Base-by-base conservation (phyloP, 768 basidiomycete genomes). In the Leucocoprinus sp. region DNA sequence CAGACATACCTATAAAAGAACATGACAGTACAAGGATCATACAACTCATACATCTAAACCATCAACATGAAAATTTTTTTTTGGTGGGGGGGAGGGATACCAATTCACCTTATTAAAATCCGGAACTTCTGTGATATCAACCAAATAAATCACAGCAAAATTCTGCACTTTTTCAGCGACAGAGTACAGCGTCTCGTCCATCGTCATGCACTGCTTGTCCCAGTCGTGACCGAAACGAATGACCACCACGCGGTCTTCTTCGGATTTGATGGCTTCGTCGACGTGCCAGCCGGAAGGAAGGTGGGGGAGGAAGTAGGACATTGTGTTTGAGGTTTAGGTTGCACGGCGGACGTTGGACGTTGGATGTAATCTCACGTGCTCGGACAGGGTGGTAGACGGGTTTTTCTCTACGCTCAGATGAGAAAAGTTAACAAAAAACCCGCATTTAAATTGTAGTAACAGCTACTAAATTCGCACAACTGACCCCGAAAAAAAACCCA, bases 1-100 rank as follows among this genome's bases (percentile, higher is more conserved):
- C 4, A n/a, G 17, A 23, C 84, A 34, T 54, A 93, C 92, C 92
- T 82, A 65, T 95, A 96, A 70, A 96, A 95, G 73, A 96, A 95
- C 92, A 95, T 96, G 54, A 95, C 87, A 3, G 95, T 95, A 62
- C 92, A 96, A 1, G 88, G 82, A 59, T 98, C 95, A 60, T 98
- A 99, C 63, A 97, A 67, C 62, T 98, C 96, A 64, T 98, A 98
- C 95, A 97, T 98, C 93, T 95, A 52, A n/a, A n/a, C n/a, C n/a
- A n/a, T n/a, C n/a, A n/a, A n/a, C n/a, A n/a, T n/a, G n/a, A n/a
- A n/a, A n/a, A n/a, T n/a, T n/a, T n/a, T n/a, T n/a, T n/a, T n/a
- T n/a, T n/a, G n/a, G n/a, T n/a, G n/a, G n/a, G 15, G 17, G 3
- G 31, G 37, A 9, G 37, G 22, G 5, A 22, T 11, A 19, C 17